Conservation (phyloP, 108 stramenopile species). For the Asterionellopsis glacialis region DNA sequence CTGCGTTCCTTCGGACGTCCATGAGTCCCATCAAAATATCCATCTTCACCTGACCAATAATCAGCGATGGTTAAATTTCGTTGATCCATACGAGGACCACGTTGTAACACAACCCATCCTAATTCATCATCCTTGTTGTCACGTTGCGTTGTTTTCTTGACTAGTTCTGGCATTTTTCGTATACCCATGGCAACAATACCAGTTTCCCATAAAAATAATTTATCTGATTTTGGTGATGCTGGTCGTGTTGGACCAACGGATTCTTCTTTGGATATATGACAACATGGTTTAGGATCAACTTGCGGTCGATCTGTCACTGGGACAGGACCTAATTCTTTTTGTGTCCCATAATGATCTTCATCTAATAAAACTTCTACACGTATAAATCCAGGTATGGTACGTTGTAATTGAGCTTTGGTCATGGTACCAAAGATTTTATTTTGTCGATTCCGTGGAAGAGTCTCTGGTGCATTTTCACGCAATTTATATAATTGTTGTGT, state of each 20-base stretch:
- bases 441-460: slow-evolving; percentile 17
- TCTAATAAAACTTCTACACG: slow-evolving; percentile 59
- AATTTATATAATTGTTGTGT: slow-evolving; percentile 45
- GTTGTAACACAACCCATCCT: slow-evolving; percentile 40
- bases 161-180: slow-evolving; percentile 40
- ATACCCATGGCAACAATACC: slow-evolving; percentile 54
- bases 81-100: slow-evolving; percentile 28
- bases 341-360: slow-evolving; percentile 16
- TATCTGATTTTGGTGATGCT: slow-evolving; percentile 36
- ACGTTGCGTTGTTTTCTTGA: slow-evolving; percentile 1
- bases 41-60: slow-evolving; percentile 60
- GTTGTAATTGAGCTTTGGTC: slow-evolving; percentile 42
- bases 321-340: slow-evolving; percentile 28
- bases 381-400: slow-evolving; percentile 66
- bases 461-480: slow-evolving; percentile 36
- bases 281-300: slow-evolving; percentile 48
- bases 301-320: slow-evolving; percentile 14
- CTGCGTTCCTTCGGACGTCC: slow-evolving; percentile 15
- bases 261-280: slow-evolving; percentile 28
- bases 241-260: slow-evolving; percentile 27
- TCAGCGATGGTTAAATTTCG: slow-evolving; percentile 38
- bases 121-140: slow-evolving; percentile 8
- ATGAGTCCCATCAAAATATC: slow-evolving; percentile 14
- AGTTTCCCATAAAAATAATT: slow-evolving; percentile 74
- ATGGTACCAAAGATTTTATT: slow-evolving; percentile 41